phyloP scores from a whole-genome alignment of 768 basidiomycete genomes.

The Agrocybe pediades region DNA sequence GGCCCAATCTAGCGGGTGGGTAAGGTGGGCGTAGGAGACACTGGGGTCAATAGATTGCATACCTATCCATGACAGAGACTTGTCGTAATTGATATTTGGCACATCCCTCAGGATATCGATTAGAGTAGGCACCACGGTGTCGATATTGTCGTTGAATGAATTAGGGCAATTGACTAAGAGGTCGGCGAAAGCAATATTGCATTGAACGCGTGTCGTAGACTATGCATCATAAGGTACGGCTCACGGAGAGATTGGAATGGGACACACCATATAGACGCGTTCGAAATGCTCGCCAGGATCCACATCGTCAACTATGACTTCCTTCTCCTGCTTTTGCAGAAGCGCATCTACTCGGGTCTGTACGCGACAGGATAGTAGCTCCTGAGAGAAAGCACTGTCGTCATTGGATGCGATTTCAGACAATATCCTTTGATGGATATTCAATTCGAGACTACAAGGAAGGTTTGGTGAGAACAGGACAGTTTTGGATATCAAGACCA shows the following conservation, averaged over 20 bases:
- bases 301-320: conserved; percentile 27
- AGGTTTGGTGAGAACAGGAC: not conserved
- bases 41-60: conserved; percentile 7
- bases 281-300: conserved; percentile 16
- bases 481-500: not conserved
- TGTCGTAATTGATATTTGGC: conserved; percentile 77
- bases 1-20: conserved; percentile 68
- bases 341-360: conserved; percentile 36
- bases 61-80: conserved; percentile 82
- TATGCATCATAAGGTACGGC: conserved; percentile 31
- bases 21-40: conserved; percentile 3
- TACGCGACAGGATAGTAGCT: conserved; percentile 64
- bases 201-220: conserved; percentile 74
- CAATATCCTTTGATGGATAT: conserved; percentile 75
- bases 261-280: conserved; percentile 63
- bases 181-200: conserved; percentile 84
- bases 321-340: conserved; percentile 25
- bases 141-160: conserved; percentile 48
- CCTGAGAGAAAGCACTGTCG: conserved; percentile 48
- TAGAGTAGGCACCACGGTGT: conserved; percentile 58
- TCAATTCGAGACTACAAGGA: conserved; percentile 65
- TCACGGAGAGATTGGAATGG: not conserved
- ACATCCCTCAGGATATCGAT: conserved; percentile 71
- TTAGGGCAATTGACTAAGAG: conserved; percentile 67
- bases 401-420: conserved; percentile 68